Evolutionary conservation across 345 rosid species (phyloP).

Genomic region (Aethionema arabicum): DNA sequence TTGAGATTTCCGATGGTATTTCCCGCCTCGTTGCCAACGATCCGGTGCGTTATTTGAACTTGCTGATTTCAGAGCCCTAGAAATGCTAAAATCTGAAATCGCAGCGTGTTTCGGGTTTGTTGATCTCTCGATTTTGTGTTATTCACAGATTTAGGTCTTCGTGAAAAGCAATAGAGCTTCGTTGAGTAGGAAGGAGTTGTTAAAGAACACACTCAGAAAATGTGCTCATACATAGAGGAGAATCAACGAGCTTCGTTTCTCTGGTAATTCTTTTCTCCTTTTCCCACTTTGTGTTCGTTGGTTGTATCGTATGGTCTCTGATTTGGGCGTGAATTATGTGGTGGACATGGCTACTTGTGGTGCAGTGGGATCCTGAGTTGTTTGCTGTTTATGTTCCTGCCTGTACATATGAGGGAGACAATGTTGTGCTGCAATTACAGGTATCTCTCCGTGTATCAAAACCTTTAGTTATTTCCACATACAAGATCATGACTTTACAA

Average conservation of each 20-base stretch:
- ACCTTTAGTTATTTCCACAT: no score
- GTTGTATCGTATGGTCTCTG: no score
- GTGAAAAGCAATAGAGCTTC: conserved; percentile 62
- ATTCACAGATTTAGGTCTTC: conserved; percentile 47
- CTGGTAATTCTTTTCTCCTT: conserved; percentile 41
- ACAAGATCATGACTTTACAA: no score
- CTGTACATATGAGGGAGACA: conserved; percentile 96
- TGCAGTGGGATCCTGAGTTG: conserved; percentile 87
- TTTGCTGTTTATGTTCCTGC: conserved; percentile 88
- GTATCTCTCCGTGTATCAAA: conserved; percentile 28
- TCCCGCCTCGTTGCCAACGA: conserved; percentile 84
- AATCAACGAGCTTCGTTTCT: conserved; percentile 69
- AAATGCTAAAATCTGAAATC: not conserved
- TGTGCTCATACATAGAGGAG: conserved; percentile 73
- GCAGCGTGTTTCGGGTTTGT: no score
- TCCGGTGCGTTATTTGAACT: conserved; percentile 49
- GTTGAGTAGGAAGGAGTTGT: conserved; percentile 76
- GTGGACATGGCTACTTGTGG: conserved; percentile 92
- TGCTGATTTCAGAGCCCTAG: not conserved
- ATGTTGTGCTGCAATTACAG: conserved; percentile 80
- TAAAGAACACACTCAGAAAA: conserved; percentile 75
- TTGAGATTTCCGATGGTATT: conserved; percentile 65
- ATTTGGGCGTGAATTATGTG: conserved; percentile 65
- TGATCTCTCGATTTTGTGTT: no score
- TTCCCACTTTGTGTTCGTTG: no score